phyloP scores from a whole-genome alignment of 2,329 filamentous ascomycete genomes.

The Seiridium unicorne region DNA sequence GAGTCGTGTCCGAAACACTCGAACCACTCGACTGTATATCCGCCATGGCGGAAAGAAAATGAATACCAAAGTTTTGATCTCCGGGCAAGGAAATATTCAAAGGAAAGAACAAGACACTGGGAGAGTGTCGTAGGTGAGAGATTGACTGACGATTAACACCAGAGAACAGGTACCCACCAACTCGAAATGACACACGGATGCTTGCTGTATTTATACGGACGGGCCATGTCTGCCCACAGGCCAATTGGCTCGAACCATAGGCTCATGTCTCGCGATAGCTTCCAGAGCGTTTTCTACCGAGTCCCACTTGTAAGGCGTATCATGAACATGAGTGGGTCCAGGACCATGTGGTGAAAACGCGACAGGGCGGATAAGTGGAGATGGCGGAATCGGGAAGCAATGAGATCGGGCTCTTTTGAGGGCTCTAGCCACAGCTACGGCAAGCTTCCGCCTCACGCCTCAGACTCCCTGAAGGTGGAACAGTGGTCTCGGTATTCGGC shows the following conservation, averaged over 20 bases:
- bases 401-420: background rate
- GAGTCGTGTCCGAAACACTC: conserved; percentile 3
- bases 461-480: background rate
- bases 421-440: conserved; percentile 3
- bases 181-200: background rate
- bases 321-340: background rate
- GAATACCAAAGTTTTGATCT: background rate
- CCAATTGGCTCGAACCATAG: background rate
- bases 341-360: conserved; percentile 1
- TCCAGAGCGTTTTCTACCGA: background rate
- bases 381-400: background rate
- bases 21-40: background rate
- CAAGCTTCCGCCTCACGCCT: background rate
- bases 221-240: background rate
- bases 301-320: conserved; percentile 1
- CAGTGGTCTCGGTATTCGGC: background rate
- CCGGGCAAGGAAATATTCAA: background rate
- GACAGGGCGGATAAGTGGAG: conserved; percentile 2
- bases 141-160: background rate
- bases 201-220: conserved; percentile 3
- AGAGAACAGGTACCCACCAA: background rate
- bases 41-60: background rate
- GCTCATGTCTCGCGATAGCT: background rate
- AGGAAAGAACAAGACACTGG: background rate
- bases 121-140: background rate